Evolutionary conservation across 306 rosid genomes (phyloP).

Genomic region (Acacia melanoxylon): DNA sequence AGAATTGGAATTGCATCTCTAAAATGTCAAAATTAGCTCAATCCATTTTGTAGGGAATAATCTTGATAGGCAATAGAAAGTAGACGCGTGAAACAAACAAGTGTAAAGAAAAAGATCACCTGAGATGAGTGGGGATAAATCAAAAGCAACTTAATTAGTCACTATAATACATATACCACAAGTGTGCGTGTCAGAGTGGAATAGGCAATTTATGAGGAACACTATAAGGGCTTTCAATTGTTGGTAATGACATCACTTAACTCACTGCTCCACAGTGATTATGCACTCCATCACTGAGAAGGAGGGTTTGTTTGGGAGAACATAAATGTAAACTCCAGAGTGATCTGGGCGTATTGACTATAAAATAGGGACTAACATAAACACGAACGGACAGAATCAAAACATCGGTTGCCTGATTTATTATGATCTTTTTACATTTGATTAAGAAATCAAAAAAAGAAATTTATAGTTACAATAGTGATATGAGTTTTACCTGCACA

Average conservation of each 20-base stretch:
- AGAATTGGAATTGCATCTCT: conserved; percentile 35
- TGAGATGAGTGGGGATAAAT: conserved; percentile 27
- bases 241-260: conserved; percentile 26
- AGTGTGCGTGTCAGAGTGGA: conserved; percentile 16
- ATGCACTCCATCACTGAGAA: too few species aligned
- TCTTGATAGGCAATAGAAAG: neutral
- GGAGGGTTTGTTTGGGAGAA: too few species aligned
- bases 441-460: too few species aligned
- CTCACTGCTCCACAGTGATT: too few species aligned
- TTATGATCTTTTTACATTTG: too few species aligned
- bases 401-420: too few species aligned
- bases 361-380: too few species aligned
- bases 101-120: neutral
- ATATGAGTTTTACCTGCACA: too few species aligned
- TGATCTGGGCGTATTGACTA: too few species aligned
- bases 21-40: conserved; percentile 23
- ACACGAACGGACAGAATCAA: too few species aligned
- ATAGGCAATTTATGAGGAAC: conserved; percentile 26
- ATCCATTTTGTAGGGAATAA: neutral
- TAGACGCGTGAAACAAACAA: neutral
- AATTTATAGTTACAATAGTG: too few species aligned
- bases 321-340: too few species aligned
- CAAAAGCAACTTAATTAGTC: conserved; percentile 38
- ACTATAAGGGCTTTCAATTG: conserved; percentile 7
- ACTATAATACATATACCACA: conserved; percentile 25